These are phyloP conservation scores for Haplographium delicatum DNA, from an alignment of 495 filamentous ascomycete species.

Conservation along the genomic window DNA sequence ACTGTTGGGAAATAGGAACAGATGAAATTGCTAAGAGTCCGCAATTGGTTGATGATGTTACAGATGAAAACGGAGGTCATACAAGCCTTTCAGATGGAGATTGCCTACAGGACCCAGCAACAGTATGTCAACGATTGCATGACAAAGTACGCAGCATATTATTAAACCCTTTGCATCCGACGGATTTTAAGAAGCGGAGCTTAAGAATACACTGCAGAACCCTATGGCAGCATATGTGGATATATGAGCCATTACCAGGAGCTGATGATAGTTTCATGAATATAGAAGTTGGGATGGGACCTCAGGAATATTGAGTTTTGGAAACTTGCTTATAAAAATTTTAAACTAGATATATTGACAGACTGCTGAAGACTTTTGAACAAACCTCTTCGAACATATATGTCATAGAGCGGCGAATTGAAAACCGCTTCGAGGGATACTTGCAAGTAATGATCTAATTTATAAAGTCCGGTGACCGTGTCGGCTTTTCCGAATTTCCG, in stretches of 20 bases:
- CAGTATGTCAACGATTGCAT: background rate
- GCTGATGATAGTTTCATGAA: background rate
- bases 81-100: background rate
- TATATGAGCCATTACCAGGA: background rate
- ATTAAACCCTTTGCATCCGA: background rate
- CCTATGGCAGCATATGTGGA: background rate
- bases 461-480: no score
- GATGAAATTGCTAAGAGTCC: background rate
- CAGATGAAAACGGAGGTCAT: background rate
- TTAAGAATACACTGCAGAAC: background rate
- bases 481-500: no score
- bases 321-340: no score
- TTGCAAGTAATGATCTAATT: no score
- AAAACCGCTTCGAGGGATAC: no score
- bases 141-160: background rate
- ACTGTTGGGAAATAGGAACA: background rate
- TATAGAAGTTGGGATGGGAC: background rate
- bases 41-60: background rate
- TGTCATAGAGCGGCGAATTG: no score
- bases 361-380: no score
- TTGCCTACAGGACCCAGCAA: background rate
- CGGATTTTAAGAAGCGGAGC: background rate
- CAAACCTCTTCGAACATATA: no score
- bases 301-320: no score
- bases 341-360: no score